Evolutionary conservation across 2,329 filamentous ascomycete species (phyloP).

Genomic region (Reticulascus tulasneorum): DNA sequence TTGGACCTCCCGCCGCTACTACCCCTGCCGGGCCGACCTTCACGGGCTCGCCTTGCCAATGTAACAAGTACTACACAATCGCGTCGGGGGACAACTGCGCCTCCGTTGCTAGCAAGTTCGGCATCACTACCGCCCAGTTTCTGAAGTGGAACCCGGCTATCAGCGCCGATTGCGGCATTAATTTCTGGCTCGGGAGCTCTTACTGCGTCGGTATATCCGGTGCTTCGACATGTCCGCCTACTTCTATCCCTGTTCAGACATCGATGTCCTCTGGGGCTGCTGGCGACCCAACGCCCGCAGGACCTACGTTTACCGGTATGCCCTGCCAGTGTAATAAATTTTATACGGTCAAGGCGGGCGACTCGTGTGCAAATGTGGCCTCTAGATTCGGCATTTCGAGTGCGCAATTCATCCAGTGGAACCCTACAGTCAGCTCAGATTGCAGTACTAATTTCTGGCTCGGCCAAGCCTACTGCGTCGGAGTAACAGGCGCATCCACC

Average conservation of each 20-base stretch:
- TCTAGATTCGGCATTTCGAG: slow-evolving; percentile 16
- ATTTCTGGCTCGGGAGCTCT: slow-evolving; percentile 20
- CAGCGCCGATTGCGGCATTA: slow-evolving; percentile 17
- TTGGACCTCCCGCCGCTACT: slow-evolving; percentile 4
- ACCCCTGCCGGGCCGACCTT: slow-evolving; percentile 13
- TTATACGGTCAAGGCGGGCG: slow-evolving; percentile 8
- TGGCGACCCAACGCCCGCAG: no score
- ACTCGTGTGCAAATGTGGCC: slow-evolving; percentile 7
- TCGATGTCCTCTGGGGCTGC: no score
- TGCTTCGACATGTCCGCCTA: no score
- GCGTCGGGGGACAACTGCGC: slow-evolving; percentile 15
- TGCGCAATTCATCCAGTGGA: slow-evolving; percentile 19
- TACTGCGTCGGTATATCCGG: slow-evolving; percentile 19
- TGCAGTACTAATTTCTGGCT: slow-evolving; percentile 13
- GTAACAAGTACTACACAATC: slow-evolving; percentile 13
- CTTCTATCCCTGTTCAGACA: no score
- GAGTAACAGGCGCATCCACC: no score
- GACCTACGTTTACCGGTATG: slow-evolving; percentile 15
- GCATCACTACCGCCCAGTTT: slow-evolving; percentile 20
- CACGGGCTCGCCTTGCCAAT: slow-evolving; percentile 14
- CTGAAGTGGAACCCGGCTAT: slow-evolving; percentile 20
- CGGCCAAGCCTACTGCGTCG: no score
- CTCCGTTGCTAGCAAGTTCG: slow-evolving; percentile 9
- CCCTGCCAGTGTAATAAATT: slow-evolving; percentile 15
- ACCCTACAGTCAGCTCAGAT: slow-evolving; percentile 7